Base-by-base conservation (phyloP, 495 filamentous ascomycete species). In the Clavariopsis aquatica region DNA sequence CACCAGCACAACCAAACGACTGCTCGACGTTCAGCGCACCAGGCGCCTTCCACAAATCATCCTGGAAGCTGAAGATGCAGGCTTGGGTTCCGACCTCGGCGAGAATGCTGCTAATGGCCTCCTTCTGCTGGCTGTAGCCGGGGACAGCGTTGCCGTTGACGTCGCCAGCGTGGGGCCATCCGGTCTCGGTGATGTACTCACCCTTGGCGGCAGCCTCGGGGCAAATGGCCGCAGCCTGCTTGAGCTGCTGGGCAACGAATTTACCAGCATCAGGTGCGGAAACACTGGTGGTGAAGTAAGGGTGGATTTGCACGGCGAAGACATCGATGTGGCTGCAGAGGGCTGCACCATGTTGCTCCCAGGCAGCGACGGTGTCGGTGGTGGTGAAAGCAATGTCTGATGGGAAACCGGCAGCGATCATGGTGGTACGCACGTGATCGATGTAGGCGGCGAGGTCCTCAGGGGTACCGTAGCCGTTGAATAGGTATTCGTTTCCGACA, bases 401-500 rank as follows among this genome's bases (percentile, higher is more conserved):
- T 34, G 72, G 77, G 86, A 91, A 96, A 66, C 91, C 92, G 59
- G 82, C 83, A 23, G 66, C 68, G 45, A 69, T 41, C 76, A 87
- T 79, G 66, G 68, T 57, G 6, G 52, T 12, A 38, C 74, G 73
- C 56, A 74, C 49, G 41, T 77, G 64, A 69, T 70, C 45, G 79
- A 97, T 89, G 79, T 94, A 91, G 60, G 69, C 53, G 56, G 82
- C 85, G 52, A 98, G 87, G 62, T 85, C 75, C 56, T 65, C 57
- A 27, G 86, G 85, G 55, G 78, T 74, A 77, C 78, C 80, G 82
- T 80, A 88, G 45, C 81, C 80, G 78, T 87, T 84, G 80, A 89
- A 88, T 71, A 96, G 72, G 58, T 89, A 85, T 83, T 97, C 93
- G 83, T 97, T 96, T 78, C 90, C 93, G 70, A 96, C 82, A 36